Percentiles rank a stretch among this genome's conserved stretches.
phyloP scores from a whole-genome alignment of 1,284 basidiomycete genomes.

The Irpex rosettiformis region DNA sequence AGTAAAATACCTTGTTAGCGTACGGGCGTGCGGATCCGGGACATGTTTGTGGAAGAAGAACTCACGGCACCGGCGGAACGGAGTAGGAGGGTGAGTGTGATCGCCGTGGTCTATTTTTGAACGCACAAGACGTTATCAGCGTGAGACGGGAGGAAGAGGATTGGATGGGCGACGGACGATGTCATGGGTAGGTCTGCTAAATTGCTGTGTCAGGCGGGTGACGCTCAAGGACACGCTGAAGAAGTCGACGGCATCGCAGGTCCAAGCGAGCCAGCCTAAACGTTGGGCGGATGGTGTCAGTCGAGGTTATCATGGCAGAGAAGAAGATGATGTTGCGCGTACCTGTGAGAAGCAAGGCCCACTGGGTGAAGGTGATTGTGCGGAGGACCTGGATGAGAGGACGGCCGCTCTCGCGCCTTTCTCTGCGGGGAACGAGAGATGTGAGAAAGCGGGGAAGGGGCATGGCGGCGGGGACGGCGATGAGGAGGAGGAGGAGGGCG shows the following conservation, averaged over 20 bases:
- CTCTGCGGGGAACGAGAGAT: constrained; percentile 35
- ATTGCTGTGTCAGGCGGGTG: constrained; percentile 50
- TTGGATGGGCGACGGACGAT: constrained; percentile 43
- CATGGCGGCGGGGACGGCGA: constrained; percentile 21
- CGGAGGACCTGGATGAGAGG: constrained; percentile 36
- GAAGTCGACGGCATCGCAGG: constrained; percentile 80
- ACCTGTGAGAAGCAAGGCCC: constrained; percentile 46
- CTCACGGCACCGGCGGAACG: constrained; percentile 80
- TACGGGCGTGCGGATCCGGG: not conserved
- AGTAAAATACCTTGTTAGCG: not conserved
- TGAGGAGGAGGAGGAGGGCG: no score
- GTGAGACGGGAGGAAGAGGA: constrained; percentile 1
- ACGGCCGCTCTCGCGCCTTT: constrained; percentile 30
- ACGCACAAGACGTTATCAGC: not conserved
- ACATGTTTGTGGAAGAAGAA: constrained; percentile 1
- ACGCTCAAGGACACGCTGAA: constrained; percentile 81
- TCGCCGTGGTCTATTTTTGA: constrained; percentile 71
- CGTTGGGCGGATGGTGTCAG: constrained; percentile 5
- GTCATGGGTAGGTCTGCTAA: constrained; percentile 39
- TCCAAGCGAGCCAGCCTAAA: constrained; percentile 70
- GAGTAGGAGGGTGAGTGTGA: constrained; percentile 92
- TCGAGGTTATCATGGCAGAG: not conserved
- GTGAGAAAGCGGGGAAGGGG: constrained; percentile 27
- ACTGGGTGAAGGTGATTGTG: constrained; percentile 41
- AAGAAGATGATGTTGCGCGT: constrained; percentile 10